A percentile compares a stretch with the other conserved stretches of the same genome.
Conservation (phyloP, 2,329 filamentous ascomycete species). For the Aspergillus clavatus region DNA sequence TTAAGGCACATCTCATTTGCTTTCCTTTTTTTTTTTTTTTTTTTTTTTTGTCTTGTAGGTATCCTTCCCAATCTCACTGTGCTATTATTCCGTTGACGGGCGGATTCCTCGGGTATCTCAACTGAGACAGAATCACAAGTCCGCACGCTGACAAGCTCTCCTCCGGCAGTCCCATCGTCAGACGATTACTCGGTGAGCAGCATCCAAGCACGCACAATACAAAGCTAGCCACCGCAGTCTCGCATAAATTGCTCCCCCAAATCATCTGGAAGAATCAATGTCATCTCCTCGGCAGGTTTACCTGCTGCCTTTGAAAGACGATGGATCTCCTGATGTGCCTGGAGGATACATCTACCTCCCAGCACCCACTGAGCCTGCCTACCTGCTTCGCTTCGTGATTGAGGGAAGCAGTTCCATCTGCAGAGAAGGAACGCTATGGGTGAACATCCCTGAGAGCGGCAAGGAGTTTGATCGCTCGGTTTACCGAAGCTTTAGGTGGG, state of each 20-base stretch:
- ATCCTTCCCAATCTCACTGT: neutral
- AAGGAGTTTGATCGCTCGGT: conserved; percentile 69
- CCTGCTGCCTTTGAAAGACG: conserved; percentile 82
- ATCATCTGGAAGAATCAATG: conserved; percentile 5
- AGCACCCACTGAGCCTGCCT: conserved; percentile 65
- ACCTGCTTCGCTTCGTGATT: conserved; percentile 81
- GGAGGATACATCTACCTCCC: conserved; percentile 90
- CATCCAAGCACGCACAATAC: too few species aligned
- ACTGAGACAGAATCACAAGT: neutral
- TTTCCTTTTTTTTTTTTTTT: too few species aligned
- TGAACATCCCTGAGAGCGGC: conserved; percentile 81
- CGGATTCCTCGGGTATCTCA: neutral
- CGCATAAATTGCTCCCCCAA: neutral
- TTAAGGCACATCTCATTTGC: too few species aligned
- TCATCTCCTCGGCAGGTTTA: conserved; percentile 61
- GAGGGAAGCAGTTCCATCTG: conserved; percentile 95
- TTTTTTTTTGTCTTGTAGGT: too few species aligned
- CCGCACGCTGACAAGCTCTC: neutral
- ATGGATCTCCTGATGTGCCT: conserved; percentile 83
- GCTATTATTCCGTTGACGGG: neutral
- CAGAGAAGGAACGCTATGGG: conserved; percentile 88
- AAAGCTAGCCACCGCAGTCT: too few species aligned
- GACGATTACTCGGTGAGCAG: neutral
- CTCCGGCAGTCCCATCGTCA: neutral
- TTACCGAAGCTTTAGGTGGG: conserved; percentile 87